Conservation (phyloP, 2,329 filamentous ascomycete genomes). For the Remersonia thermophila region DNA sequence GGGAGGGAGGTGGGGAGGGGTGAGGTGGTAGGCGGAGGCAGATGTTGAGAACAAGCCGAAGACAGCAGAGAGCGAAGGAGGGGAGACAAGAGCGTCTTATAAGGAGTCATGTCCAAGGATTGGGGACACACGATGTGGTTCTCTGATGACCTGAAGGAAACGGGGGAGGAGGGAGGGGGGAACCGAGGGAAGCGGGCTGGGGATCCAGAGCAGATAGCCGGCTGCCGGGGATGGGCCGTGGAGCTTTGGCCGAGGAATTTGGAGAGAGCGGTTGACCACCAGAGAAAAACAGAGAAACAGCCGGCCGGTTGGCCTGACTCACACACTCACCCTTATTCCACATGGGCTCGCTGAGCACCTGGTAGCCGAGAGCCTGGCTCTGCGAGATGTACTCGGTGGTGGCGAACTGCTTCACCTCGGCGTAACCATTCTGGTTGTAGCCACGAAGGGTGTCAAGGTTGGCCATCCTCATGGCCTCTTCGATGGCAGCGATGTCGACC, state of each 20-base stretch:
- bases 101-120: not conserved
- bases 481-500: slow-evolving; percentile 44
- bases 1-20: no score
- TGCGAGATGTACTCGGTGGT: slow-evolving; percentile 42
- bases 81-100: not conserved
- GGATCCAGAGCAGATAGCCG: no score
- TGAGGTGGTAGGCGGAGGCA: not conserved
- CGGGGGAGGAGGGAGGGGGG: not conserved
- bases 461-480: slow-evolving; percentile 48
- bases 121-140: not conserved
- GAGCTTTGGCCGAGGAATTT: slow-evolving; percentile 2
- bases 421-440: slow-evolving; percentile 44
- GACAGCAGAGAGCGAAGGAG: not conserved
- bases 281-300: no score
- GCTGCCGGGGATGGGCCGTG: not conserved
- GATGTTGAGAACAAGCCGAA: not conserved
- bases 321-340: slow-evolving; percentile 50
- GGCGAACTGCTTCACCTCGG: slow-evolving; percentile 41
- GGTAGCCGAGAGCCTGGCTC: slow-evolving; percentile 43
- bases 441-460: slow-evolving; percentile 48
- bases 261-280: slow-evolving; percentile 1
- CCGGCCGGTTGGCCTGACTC: no score
- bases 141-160: not conserved
- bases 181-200: slow-evolving; percentile 1
- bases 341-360: slow-evolving; percentile 47